Conservation (phyloP, 208 protist species). For the Leishmania lainsoni region DNA sequence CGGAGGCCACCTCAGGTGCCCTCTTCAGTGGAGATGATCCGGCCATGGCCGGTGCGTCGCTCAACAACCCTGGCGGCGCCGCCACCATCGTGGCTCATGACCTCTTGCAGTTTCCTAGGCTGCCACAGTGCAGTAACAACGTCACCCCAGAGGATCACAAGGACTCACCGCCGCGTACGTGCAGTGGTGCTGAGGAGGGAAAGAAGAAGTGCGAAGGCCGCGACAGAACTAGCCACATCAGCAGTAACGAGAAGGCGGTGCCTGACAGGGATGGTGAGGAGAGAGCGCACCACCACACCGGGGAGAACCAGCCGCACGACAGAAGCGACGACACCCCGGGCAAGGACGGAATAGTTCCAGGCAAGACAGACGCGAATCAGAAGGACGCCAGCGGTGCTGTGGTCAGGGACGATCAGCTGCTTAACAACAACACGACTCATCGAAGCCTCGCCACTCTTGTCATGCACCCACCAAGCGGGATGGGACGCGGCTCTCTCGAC, state of each 20-base stretch:
- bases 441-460: background rate
- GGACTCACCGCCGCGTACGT: background rate
- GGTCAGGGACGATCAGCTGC: background rate
- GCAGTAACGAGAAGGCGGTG: slow-evolving; percentile 31
- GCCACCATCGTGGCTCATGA: background rate
- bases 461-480: background rate
- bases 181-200: slow-evolving; percentile 1
- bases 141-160: slow-evolving; percentile 11
- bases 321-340: slow-evolving; percentile 8
- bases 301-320: slow-evolving; percentile 10
- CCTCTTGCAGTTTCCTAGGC: background rate
- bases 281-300: slow-evolving; percentile 9
- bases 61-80: background rate
- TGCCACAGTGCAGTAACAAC: background rate
- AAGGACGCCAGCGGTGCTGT: background rate
- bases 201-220: slow-evolving; percentile 3
- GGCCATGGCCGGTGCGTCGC: background rate
- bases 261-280: slow-evolving; percentile 5
- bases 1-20: background rate
- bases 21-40: background rate
- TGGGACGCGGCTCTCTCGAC: background rate
- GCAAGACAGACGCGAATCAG: background rate
- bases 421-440: background rate
- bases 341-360: background rate
- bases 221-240: slow-evolving; percentile 26